Evolutionary conservation across 257 asterid species (phyloP), one percentile per base, ranked within the genome.

Genomic region (Plantago ovata): DNA sequence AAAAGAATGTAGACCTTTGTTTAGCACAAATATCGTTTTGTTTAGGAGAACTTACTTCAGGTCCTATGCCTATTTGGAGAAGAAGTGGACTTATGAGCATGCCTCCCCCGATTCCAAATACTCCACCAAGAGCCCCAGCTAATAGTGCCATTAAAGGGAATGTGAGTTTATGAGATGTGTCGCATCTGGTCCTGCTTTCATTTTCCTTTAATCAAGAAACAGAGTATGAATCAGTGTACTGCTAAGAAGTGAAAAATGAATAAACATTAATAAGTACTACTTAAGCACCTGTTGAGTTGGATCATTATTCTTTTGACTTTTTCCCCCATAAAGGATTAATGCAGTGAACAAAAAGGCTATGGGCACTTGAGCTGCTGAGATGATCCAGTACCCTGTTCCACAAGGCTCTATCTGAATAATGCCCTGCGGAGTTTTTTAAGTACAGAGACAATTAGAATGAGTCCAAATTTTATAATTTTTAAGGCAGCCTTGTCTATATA

Each of bases 71-170:
- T 33, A 85, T 60, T 73, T 85, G 91, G 63, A 92, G 82, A 67
- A 92, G 87, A 45, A 92, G 76, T 11, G 97, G 97, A 72, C 91
- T 84, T 53, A 80, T 84, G 24, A 92, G 85, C 95, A 88, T 92
- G 12, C 98, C 98, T 7, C 96, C 98, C 51, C 98, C 98, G 48
- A 92, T 82, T 40, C 98, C 97, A 50, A 88, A 88, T 53, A 84
- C 59, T 10, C 98, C 97, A 21, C 98, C 98, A 4, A 88, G 73
- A 61, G 66, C 67, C 58, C 98, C 98, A 0, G 94, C 97, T 36
- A 88, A 53, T 12, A 92, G 76, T 33, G 95, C 90, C 95, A 88
- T 82, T 56, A 72, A n/a, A 1, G 98, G 95, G 70, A 91, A 87
- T 14, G 75, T 18, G 36, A 80, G 55, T 69, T 68, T 75, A 38